phyloP scores from a whole-genome alignment of 257 asterid genomes.

The Przewalskia tangutica region DNA sequence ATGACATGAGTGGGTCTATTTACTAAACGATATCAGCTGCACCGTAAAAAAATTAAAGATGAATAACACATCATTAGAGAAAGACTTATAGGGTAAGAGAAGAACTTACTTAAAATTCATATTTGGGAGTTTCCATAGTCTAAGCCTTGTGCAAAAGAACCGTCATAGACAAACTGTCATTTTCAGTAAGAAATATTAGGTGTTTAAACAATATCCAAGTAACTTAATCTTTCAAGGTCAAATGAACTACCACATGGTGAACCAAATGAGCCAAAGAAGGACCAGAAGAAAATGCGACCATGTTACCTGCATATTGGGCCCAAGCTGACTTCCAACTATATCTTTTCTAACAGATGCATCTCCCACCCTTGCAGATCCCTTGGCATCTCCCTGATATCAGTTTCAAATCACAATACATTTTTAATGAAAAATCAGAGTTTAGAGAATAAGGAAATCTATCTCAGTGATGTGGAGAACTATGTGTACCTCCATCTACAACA shows the following conservation, averaged over 20 bases:
- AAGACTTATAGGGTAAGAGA: neutral
- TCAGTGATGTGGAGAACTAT: neutral
- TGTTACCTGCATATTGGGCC: conserved; percentile 35
- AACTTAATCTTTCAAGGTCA: neutral
- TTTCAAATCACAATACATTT: conserved; percentile 11
- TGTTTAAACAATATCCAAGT: neutral
- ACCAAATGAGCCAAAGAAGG: neutral
- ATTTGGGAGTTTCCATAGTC: conserved; percentile 44
- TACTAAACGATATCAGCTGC: neutral
- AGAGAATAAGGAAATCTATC: neutral
- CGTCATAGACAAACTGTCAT: conserved; percentile 53
- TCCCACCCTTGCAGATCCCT: conserved; percentile 41
- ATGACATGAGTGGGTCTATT: neutral
- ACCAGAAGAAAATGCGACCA: neutral
- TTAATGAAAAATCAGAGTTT: neutral
- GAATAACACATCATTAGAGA: neutral
- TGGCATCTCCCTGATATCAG: conserved; percentile 43
- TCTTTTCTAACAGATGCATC: conserved; percentile 37
- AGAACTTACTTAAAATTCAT: conserved; percentile 35
- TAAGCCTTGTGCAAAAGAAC: conserved; percentile 39
- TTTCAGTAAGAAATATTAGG: neutral
- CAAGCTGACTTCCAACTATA: conserved; percentile 32
- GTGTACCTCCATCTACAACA: conserved; percentile 50
- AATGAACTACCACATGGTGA: neutral
- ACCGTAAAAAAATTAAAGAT: neutral